A percentile compares a stretch with the other conserved stretches of the same genome.
Conservation (phyloP, 768 basidiomycete species). For the Tulasnella sp. region DNA sequence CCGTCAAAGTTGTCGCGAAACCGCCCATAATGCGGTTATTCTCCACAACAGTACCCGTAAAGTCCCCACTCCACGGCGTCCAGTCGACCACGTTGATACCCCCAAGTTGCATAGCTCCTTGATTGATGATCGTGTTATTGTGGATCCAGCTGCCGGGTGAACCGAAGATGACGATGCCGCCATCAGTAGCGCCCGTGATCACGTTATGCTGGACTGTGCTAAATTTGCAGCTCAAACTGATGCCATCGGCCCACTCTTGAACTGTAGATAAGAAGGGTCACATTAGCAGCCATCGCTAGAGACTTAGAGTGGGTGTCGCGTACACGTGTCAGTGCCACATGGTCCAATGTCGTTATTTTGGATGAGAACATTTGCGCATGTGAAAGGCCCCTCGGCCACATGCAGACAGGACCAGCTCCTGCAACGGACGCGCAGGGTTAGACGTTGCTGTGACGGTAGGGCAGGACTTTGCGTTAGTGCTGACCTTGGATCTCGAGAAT, state of each 20-base stretch:
- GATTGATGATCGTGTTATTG: conserved; percentile 45
- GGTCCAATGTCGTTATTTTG: conserved; percentile 78
- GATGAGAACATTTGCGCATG: conserved; percentile 51
- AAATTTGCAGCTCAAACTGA: conserved; percentile 59
- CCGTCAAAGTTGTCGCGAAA: conserved; percentile 40
- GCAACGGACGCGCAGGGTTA: background rate
- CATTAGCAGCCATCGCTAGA: background rate
- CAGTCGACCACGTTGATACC: conserved; percentile 57
- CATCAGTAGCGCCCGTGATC: conserved; percentile 63
- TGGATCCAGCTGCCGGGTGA: conserved; percentile 59
- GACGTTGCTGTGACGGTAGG: background rate
- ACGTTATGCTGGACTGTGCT: conserved; percentile 54
- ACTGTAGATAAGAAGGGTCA: conserved; percentile 25
- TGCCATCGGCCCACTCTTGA: conserved; percentile 74
- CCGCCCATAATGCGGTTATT: conserved; percentile 61
- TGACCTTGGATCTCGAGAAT: conserved; percentile 49
- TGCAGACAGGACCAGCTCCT: conserved; percentile 79
- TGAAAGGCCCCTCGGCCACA: conserved; percentile 52
- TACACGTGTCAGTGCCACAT: conserved; percentile 42
- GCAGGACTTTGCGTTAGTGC: conserved; percentile 14
- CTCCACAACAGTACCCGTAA: conserved; percentile 48
- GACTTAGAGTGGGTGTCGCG: background rate
- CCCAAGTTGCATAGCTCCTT: conserved; percentile 7
- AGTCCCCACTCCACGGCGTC: conserved; percentile 55
- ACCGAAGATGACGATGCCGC: conserved; percentile 70